Evolutionary conservation across 1,284 basidiomycete species (phyloP).

Genomic region (Pterulicium gracile): DNA sequence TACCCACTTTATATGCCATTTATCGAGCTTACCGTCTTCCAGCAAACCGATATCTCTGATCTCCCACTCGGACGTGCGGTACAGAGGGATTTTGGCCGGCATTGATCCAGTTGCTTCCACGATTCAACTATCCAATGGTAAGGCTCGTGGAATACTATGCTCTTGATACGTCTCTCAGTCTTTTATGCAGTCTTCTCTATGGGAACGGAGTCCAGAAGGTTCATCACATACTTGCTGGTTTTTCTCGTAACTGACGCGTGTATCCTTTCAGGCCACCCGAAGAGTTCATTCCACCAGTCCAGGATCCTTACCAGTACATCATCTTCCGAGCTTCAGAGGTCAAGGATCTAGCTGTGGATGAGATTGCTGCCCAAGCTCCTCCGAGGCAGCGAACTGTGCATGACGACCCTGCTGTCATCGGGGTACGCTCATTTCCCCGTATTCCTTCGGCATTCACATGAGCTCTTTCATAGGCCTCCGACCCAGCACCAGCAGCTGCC

Average conservation of each 20-base stretch:
- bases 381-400: slow-evolving; percentile 43
- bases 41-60: slow-evolving; percentile 86
- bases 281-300: slow-evolving; percentile 68
- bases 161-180: slow-evolving; percentile 1
- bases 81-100: slow-evolving; percentile 76
- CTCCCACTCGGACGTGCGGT: slow-evolving; percentile 85
- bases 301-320: slow-evolving; percentile 72
- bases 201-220: slow-evolving; percentile 81
- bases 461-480: neutral
- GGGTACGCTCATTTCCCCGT: neutral
- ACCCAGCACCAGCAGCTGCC: slow-evolving; percentile 10
- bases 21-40: slow-evolving; percentile 8
- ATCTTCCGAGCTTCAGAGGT: slow-evolving; percentile 78
- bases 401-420: slow-evolving; percentile 61
- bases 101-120: slow-evolving; percentile 79
- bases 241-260: slow-evolving; percentile 14
- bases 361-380: slow-evolving; percentile 29
- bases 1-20: slow-evolving; percentile 5
- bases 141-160: slow-evolving; percentile 15
- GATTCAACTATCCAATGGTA: slow-evolving; percentile 81
- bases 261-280: slow-evolving; percentile 40
- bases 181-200: slow-evolving; percentile 62
- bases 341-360: slow-evolving; percentile 70
- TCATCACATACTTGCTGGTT: no score
- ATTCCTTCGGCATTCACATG: neutral